phyloP scores from a whole-genome alignment of 768 basidiomycete species.

The Ramaria rubella region DNA sequence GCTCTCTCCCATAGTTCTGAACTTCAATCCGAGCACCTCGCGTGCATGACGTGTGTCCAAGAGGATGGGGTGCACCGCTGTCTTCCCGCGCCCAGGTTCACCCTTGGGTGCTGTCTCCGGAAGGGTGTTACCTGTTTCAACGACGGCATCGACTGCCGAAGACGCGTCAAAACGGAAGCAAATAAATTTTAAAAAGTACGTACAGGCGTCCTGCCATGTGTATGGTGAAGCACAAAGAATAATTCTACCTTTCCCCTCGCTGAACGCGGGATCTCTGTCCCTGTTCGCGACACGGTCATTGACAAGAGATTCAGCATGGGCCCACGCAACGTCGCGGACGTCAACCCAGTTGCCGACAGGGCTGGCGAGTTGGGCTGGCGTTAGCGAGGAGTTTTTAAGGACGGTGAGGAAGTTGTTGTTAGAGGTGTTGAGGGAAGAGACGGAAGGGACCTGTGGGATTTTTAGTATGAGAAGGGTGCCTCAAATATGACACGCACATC shows the following conservation, averaged over 20 bases:
- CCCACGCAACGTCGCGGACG: slow-evolving; percentile 49
- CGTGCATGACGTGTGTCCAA: slow-evolving; percentile 26
- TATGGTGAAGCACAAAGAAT: not conserved
- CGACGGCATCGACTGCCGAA: not conserved
- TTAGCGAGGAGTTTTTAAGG: not conserved
- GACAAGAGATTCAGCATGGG: slow-evolving; percentile 48
- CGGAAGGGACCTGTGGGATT: slow-evolving; percentile 31
- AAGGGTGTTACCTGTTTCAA: slow-evolving; percentile 14
- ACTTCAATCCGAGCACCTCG: slow-evolving; percentile 28
- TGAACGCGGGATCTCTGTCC: slow-evolving; percentile 36
- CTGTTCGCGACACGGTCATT: slow-evolving; percentile 46
- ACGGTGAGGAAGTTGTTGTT: slow-evolving; percentile 9
- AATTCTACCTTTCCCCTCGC: not conserved
- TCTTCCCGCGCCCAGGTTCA: slow-evolving; percentile 4
- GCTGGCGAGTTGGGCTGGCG: slow-evolving; percentile 11
- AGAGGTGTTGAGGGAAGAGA: slow-evolving; percentile 33
- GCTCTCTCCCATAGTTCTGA: not conserved
- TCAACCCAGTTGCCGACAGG: slow-evolving; percentile 37
- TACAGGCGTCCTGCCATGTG: slow-evolving; percentile 9
- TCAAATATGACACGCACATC: no score
- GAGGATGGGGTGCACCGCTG: slow-evolving; percentile 11
- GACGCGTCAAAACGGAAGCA: no score
- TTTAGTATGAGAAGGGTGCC: no score
- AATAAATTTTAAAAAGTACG: no score
- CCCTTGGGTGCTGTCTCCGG: slow-evolving; percentile 7